Conservation (phyloP, 2,329 filamentous ascomycete species). For the Ceratocystis cacaofunesta region DNA sequence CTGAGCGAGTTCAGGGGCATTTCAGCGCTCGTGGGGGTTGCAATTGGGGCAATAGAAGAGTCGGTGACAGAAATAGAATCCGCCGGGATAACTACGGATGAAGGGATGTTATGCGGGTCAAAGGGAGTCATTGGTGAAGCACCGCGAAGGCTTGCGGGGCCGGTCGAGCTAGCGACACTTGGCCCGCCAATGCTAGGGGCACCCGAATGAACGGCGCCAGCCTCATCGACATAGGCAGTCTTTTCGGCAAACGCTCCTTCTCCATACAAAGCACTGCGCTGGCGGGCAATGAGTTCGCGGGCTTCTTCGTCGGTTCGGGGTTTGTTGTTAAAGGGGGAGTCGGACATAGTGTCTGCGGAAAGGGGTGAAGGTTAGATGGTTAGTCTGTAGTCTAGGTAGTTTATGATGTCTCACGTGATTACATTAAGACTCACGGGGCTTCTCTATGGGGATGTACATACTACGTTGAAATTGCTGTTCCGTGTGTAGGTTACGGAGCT, state of each 20-base stretch:
- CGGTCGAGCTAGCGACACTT: slow-evolving; percentile 26
- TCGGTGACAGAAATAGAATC: slow-evolving; percentile 30
- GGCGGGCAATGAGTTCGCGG: slow-evolving; percentile 86
- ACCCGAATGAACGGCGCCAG: slow-evolving; percentile 45
- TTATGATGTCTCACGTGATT: not conserved
- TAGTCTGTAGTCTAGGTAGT: not conserved
- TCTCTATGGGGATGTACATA: slow-evolving; percentile 36
- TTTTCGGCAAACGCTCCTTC: slow-evolving; percentile 56
- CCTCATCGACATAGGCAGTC: slow-evolving; percentile 53
- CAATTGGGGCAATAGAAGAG: slow-evolving; percentile 20
- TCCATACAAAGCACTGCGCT: slow-evolving; percentile 87
- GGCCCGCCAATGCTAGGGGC: slow-evolving; percentile 51
- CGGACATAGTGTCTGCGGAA: slow-evolving; percentile 35
- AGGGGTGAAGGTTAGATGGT: not conserved
- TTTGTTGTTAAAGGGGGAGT: slow-evolving; percentile 39
- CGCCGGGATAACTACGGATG: slow-evolving; percentile 24
- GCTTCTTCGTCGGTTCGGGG: slow-evolving; percentile 91
- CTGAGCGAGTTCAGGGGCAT: slow-evolving; percentile 44
- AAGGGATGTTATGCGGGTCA: slow-evolving; percentile 30
- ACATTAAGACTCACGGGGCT: not conserved
- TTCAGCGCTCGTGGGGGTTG: slow-evolving; percentile 10
- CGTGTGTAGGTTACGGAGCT: slow-evolving; percentile 98
- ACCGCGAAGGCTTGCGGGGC: slow-evolving; percentile 51
- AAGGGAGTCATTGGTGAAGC: slow-evolving; percentile 65
- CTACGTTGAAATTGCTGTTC: slow-evolving; percentile 99